These are phyloP conservation scores for grape (Vitis vinifera) DNA, from an alignment of 164 flowering plant genomes.

Conservation along the genomic window DNA sequence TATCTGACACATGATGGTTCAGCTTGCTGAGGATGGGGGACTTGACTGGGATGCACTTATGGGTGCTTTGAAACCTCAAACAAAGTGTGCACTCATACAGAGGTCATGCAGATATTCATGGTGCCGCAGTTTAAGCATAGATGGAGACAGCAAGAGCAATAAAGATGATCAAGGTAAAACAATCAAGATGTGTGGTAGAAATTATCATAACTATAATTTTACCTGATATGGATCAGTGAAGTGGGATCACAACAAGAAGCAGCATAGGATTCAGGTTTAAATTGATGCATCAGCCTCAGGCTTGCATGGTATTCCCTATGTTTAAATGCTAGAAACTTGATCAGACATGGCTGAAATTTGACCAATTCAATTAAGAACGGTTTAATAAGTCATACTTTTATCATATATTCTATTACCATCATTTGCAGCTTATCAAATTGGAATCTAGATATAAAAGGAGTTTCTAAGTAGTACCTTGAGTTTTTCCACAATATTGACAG, in stretches of 20 bases:
- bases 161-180: slow-evolving; percentile 61
- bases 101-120: slow-evolving; percentile 95
- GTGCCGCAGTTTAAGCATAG: slow-evolving; percentile 75
- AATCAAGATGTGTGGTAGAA: neutral
- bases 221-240: no score
- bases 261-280: neutral
- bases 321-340: neutral
- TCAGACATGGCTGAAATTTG: neutral
- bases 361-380: neutral
- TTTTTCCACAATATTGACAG: neutral
- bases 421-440: no score
- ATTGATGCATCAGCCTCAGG: neutral
- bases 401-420: neutral
- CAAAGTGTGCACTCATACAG: slow-evolving; percentile 88
- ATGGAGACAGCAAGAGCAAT: slow-evolving; percentile 74
- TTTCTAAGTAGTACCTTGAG: neutral
- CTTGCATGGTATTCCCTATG: neutral
- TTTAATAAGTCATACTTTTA: neutral
- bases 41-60: slow-evolving; percentile 68
- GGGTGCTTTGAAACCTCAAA: slow-evolving; percentile 57
- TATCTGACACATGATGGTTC: slow-evolving; percentile 17
- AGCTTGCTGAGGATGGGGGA: slow-evolving; percentile 86
- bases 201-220: neutral
- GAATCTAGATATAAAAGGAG: no score
- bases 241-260: neutral